Percentiles rank a stretch among this genome's conserved stretches.
Evolutionary conservation across 2,329 filamentous ascomycete genomes (phyloP).

Genomic region (Fusarium tupiense): DNA sequence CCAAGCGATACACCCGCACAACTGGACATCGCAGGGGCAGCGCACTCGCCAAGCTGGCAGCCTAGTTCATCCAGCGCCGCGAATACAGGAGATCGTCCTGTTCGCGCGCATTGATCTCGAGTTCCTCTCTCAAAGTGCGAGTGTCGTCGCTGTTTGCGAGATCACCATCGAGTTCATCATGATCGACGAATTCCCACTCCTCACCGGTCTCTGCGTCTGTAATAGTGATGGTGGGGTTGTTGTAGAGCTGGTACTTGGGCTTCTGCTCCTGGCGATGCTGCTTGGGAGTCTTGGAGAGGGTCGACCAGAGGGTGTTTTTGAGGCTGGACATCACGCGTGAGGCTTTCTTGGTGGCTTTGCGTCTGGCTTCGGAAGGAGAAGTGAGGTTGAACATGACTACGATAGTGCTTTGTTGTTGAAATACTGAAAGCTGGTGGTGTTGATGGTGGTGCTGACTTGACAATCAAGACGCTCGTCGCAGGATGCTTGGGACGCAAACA

Average conservation of each 20-base stretch:
- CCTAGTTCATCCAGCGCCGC: neutral
- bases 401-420: no score
- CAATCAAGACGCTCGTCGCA: neutral
- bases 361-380: neutral
- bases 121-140: neutral
- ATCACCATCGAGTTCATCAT: neutral
- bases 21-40: accelerated
- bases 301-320: neutral
- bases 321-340: neutral
- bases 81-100: neutral
- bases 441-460: neutral
- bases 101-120: neutral
- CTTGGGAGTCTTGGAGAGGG: neutral
- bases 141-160: neutral
- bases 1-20: accelerated
- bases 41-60: accelerated
- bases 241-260: neutral
- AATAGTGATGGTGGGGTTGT: neutral
- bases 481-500: neutral
- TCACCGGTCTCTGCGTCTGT: neutral
- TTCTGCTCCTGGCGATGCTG: neutral
- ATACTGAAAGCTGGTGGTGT: neutral
- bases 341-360: neutral
- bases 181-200: neutral
- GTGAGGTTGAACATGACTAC: neutral